Evolutionary conservation across 306 rosid genomes (phyloP), one percentile per base, ranked within the genome.

Genomic region (Fragaria vesca): DNA sequence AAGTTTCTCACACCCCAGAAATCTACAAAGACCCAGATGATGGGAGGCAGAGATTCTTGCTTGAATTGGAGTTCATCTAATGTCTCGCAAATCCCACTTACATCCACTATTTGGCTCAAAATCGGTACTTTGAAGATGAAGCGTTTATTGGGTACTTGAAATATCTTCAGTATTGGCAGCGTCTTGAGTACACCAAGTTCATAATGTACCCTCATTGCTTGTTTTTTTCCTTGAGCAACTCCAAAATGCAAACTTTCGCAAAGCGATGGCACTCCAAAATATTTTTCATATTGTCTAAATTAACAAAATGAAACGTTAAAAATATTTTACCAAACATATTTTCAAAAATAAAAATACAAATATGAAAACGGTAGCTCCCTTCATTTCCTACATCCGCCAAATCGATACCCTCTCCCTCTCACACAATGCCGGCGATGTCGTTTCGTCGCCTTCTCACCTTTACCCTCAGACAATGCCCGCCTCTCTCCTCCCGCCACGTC

Each of bases 131-230:
- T 61, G 98, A 95, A 81, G 98, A 95, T 78, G 97, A 95, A 83
- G 96, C 96, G 66, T 95, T 95, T 82, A 92, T 95, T 80, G 97
- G 97, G 69, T 95, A 91, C 95, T 88, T 95, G 78, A 92, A 92
- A 78, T 89, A 95, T 76, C 97, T 95, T 63, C 98, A 91, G 75
- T 95, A 95, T 72, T 95, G 97, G 98, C 97, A 95, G 71, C 93
- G 83, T n/a, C 97, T 97, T 16, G 98, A 95, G 77, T 92, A 92
- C 77, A 84, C 75, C 1, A 92, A 91, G 80, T 92, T 76, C 85
- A 92, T 95, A 66, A 93, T 93, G 98, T 95, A 95, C 80, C 97
- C 99, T 51, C 97, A 95, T 83, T 91, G 94, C 88, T 90, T 95
- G 45, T 91, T 95, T 95, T 85, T 82, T 95, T 95, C 43, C 98